Conservation (phyloP, 2,329 filamentous ascomycete species). For the Cercospora beticola region DNA sequence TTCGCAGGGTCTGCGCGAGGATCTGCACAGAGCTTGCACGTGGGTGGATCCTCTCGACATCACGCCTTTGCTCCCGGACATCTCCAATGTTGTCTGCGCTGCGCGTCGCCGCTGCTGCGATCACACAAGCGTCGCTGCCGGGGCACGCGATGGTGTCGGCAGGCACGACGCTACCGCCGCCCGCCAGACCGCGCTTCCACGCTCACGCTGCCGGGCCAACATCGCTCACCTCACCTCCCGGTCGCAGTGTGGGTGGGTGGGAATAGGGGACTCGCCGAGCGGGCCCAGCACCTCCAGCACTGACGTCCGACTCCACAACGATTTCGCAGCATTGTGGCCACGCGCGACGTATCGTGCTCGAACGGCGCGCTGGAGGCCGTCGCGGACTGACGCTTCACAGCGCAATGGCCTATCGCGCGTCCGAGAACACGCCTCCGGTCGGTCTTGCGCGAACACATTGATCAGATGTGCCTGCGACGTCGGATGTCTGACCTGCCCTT, state of each 20-base stretch:
- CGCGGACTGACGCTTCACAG: not conserved
- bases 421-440: not conserved
- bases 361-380: not conserved
- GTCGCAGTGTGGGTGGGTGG: not conserved
- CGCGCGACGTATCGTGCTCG: not conserved
- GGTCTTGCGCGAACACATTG: not conserved
- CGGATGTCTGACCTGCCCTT: not conserved
- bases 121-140: slow-evolving; percentile 1
- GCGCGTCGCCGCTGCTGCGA: not conserved
- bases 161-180: not conserved
- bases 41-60: slow-evolving; percentile 2
- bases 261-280: not conserved
- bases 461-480: not conserved
- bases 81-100: not conserved
- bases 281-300: not conserved
- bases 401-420: not conserved
- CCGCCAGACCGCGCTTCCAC: not conserved
- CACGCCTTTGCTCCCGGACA: not conserved
- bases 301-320: not conserved
- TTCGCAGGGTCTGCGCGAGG: not conserved
- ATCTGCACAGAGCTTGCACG: slow-evolving; percentile 5
- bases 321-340: not conserved
- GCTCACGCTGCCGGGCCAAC: not conserved
- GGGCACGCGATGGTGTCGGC: not conserved
- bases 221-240: not conserved